Conservation (phyloP, 257 asterid genomes). For the Salvia miltiorrhiza region DNA sequence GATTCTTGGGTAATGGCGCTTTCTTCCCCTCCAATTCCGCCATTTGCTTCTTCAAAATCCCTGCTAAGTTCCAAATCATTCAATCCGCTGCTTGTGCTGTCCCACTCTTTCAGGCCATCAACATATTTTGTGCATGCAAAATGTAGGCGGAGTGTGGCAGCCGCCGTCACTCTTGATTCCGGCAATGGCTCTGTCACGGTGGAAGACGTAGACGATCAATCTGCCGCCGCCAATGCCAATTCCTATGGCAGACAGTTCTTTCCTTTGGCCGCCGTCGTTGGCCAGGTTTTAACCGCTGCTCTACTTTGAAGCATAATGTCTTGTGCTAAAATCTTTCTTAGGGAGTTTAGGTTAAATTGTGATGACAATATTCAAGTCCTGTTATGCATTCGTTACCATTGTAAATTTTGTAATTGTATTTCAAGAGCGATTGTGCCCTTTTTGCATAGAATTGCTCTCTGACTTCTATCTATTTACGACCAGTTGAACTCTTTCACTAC, state of each 20-base stretch:
- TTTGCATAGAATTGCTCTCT: background rate
- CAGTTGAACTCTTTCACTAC: background rate
- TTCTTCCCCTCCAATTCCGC: slow-evolving; percentile 23
- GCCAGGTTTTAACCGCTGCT: slow-evolving; percentile 58
- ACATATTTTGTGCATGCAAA: slow-evolving; percentile 17
- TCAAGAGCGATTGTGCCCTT: background rate
- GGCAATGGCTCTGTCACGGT: slow-evolving; percentile 52
- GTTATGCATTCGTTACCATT: background rate
- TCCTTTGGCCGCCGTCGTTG: slow-evolving; percentile 96
- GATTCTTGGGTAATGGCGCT: slow-evolving; percentile 32
- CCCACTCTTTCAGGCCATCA: slow-evolving; percentile 33
- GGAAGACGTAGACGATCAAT: slow-evolving; percentile 17
- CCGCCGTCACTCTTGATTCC: slow-evolving; percentile 58
- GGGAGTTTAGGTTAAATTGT: background rate
- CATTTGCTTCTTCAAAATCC: slow-evolving; percentile 25
- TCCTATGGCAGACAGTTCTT: slow-evolving; percentile 74
- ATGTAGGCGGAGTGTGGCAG: slow-evolving; percentile 40
- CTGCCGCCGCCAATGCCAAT: too few relatives aligned
- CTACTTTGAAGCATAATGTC: background rate
- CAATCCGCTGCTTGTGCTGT: slow-evolving; percentile 30
- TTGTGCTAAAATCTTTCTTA: background rate
- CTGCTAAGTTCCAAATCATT: slow-evolving; percentile 20
- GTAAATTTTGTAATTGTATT: slow-evolving; percentile 1
- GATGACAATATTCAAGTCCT: background rate
- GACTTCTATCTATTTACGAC: background rate